Evolutionary conservation across 129 eudicot genomes (phyloP), one percentile per base, ranked within the genome.

Genomic region (Heracleum sosnowskyi): DNA sequence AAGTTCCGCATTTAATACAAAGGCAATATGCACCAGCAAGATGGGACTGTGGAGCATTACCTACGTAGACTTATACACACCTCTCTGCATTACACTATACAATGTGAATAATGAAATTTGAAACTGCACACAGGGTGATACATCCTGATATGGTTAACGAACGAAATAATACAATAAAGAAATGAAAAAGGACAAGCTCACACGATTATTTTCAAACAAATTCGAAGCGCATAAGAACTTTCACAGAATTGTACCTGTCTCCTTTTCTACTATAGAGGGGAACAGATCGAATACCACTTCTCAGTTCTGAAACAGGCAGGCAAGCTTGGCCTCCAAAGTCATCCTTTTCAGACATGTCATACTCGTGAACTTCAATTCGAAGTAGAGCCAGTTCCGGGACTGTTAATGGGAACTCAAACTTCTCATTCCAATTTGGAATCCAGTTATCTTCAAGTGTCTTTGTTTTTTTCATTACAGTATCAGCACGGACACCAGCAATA

Each of bases 321-420:
- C 97, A 91, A 55, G 96, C 85, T 80, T 94, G 98, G 34, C 98
- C 98, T 28, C 84, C 96, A 76, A 94, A 94, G 77, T 94, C 97
- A 80, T 94, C 98, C 73, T 89, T 91, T 34, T 89, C 92, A 16
- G 97, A 86, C 89, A 86, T 78, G 81, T 94, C 96, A 57, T 88
- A 78, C 86, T 93, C 98, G 55, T 86, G 90, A 81, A 93, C 97
- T 86, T 93, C 96, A 12, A 93, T 49, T 45, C 98, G 85, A 68
- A 93, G 88, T 39, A 93, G 81, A 63, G 97, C 98, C 44, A 93
- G 86, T 78, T 93, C 98, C 2, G 98, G 98, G 69, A 85, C 96
- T 24, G 89, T 91, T 74, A 93, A 69, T 2, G 84, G 81, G 75
- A 91, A 93, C 82, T 88, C 91, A 79, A 93, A 93, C 77, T 76